A percentile compares a stretch with the other conserved stretches of the same genome.
phyloP scores from a whole-genome alignment of 192 early-diverging fungal genomes.

The Coemansia asiatica region DNA sequence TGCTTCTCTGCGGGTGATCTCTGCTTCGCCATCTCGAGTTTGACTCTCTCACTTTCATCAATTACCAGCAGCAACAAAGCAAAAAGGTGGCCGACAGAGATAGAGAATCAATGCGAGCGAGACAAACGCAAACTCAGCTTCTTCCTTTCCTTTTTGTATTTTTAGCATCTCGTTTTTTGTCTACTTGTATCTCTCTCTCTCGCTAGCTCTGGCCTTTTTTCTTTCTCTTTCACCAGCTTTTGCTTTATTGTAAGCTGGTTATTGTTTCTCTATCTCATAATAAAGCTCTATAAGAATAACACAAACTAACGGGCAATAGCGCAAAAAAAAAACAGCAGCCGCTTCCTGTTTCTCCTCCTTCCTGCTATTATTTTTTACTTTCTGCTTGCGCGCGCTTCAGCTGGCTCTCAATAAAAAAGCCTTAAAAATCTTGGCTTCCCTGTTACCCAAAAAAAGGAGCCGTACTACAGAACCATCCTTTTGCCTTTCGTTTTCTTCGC shows the following conservation, averaged over 20 bases:
- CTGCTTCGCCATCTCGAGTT: conserved; percentile 20
- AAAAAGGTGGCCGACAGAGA: neutral
- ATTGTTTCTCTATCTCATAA: neutral
- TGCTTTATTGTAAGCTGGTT: neutral
- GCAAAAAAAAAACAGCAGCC: neutral
- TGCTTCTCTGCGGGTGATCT: conserved; percentile 39
- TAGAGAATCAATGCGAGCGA: neutral
- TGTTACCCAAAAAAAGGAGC: conserved; percentile 1
- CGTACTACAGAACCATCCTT: neutral
- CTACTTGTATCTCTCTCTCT: neutral
- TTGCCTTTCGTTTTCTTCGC: neutral
- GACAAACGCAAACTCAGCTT: neutral
- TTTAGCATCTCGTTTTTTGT: conserved; percentile 9
- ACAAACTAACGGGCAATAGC: conserved; percentile 5
- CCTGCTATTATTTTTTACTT: neutral
- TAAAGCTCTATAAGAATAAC: conserved; percentile 4
- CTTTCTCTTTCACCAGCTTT: neutral
- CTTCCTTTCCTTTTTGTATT: conserved; percentile 10
- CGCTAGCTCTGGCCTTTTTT: conserved; percentile 2
- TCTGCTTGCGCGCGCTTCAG: neutral
- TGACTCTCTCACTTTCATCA: conserved; percentile 13
- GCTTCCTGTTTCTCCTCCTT: conserved; percentile 6
- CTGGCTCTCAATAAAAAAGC: neutral
- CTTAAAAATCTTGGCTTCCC: neutral
- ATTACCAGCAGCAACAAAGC: conserved; percentile 1